Percentiles rank a stretch among this genome's conserved stretches.
Conservation (phyloP, 495 filamentous ascomycete species). For the Letharia lupina region DNA sequence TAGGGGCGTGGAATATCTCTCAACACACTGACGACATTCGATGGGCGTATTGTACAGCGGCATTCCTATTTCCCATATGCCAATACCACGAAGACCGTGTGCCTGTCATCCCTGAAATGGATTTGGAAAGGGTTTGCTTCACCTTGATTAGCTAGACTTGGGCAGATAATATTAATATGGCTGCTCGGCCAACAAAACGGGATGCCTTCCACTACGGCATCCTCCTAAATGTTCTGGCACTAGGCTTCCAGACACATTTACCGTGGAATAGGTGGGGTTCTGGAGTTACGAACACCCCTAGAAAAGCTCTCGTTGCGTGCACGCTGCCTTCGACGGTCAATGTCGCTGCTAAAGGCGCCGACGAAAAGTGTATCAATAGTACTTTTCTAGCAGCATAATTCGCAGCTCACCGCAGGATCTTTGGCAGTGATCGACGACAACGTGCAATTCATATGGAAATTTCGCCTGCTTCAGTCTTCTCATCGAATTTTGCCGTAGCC, state of each 20-base stretch:
- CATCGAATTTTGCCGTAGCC: constrained; percentile 37
- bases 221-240: not conserved
- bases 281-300: not conserved
- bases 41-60: not conserved
- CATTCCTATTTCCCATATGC: too few relatives aligned
- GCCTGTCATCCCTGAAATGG: too few relatives aligned
- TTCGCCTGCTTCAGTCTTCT: constrained; percentile 16
- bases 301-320: not conserved
- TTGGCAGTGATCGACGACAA: not conserved
- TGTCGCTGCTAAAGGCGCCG: not conserved
- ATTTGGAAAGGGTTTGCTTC: too few relatives aligned
- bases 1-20: not conserved
- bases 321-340: not conserved
- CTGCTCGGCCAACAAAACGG: not conserved
- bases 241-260: not conserved
- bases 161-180: not conserved
- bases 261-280: not conserved
- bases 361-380: not conserved
- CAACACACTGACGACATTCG: not conserved
- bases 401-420: not conserved
- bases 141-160: too few relatives aligned
- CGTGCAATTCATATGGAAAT: constrained; percentile 15
- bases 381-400: not conserved
- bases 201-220: not conserved
- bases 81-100: too few relatives aligned